phyloP scores from a whole-genome alignment of 1,284 basidiomycete species.

The Tilletia indica region DNA sequence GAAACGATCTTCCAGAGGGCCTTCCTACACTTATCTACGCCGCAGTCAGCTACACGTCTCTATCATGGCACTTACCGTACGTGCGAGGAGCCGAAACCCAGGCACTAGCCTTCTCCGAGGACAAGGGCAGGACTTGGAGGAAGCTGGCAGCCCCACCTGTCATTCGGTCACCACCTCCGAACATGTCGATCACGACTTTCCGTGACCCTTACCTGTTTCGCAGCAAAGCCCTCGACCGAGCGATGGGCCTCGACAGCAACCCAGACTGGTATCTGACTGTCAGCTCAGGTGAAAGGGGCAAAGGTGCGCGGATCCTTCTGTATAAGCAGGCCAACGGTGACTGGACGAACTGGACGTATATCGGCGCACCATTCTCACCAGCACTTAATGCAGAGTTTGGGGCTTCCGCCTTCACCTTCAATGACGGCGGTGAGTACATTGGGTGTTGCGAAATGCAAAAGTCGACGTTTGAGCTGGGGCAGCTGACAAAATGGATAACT shows the following conservation, averaged over 20 bases:
- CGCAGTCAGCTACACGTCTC: conserved; percentile 25
- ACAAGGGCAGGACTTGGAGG: conserved; percentile 29
- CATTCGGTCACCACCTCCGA: background rate
- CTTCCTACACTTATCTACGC: conserved; percentile 31
- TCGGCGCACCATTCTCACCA: conserved; percentile 22
- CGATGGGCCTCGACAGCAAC: conserved; percentile 18
- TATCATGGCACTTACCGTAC: conserved; percentile 32
- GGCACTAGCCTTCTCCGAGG: conserved; percentile 29
- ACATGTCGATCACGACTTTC: conserved; percentile 27
- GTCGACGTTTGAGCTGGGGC: no score
- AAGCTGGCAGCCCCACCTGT: conserved; percentile 31
- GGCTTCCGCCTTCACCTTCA: conserved; percentile 22
- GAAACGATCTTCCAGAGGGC: conserved; percentile 17
- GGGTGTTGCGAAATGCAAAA: no score
- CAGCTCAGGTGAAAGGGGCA: conserved; percentile 24
- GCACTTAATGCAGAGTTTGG: conserved; percentile 26
- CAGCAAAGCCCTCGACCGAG: conserved; percentile 24
- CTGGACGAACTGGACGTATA: conserved; percentile 29
- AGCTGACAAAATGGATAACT: background rate
- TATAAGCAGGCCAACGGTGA: conserved; percentile 26
- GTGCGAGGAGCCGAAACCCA: conserved; percentile 29
- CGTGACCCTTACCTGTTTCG: conserved; percentile 29
- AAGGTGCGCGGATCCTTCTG: conserved; percentile 25
- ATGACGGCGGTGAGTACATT: conserved; percentile 7
- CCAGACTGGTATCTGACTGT: conserved; percentile 23